Conservation (phyloP, 148 eudicot genomes). For the Camellia sinensis region DNA sequence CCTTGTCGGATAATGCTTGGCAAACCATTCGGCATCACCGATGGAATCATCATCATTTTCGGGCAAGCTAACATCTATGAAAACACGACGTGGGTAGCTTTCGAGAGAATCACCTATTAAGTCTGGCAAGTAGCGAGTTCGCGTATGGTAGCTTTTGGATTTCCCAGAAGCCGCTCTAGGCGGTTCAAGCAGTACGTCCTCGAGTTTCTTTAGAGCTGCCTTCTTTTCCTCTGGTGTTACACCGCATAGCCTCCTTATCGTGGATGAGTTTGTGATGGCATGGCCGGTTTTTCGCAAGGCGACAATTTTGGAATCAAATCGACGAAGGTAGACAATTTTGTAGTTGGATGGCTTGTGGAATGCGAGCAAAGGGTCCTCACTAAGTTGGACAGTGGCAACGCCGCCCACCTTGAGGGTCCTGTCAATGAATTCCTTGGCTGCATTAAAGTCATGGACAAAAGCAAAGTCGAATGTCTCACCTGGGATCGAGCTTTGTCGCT, state of each 20-base stretch:
- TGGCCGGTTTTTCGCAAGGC: slow-evolving; percentile 31
- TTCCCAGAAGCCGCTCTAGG: slow-evolving; percentile 45
- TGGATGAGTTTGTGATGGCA: slow-evolving; percentile 4
- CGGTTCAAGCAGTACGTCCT: slow-evolving; percentile 61
- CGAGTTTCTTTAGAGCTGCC: slow-evolving; percentile 43
- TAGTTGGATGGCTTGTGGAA: slow-evolving; percentile 35
- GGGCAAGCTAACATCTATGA: slow-evolving; percentile 48
- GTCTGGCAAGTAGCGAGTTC: slow-evolving; percentile 57
- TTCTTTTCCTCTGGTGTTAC: slow-evolving; percentile 40
- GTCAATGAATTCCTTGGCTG: slow-evolving; percentile 23
- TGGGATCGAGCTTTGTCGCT: slow-evolving; percentile 23
- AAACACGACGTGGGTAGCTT: slow-evolving; percentile 61
- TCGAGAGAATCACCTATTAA: slow-evolving; percentile 57
- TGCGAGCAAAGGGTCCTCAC: slow-evolving; percentile 11
- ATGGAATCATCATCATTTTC: slow-evolving; percentile 22
- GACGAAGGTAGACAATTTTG: slow-evolving; percentile 41
- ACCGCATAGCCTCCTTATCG: slow-evolving; percentile 27
- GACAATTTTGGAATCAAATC: slow-evolving; percentile 19
- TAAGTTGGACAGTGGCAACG: slow-evolving; percentile 30
- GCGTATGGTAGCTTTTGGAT: slow-evolving; percentile 40
- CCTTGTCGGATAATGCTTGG: slow-evolving; percentile 60
- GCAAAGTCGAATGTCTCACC: slow-evolving; percentile 38
- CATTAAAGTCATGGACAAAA: slow-evolving; percentile 25
- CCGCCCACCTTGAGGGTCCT: slow-evolving; percentile 46
- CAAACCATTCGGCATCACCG: slow-evolving; percentile 51